Conservation (phyloP, 176 grass and related monocot species). For the Guadua angustifolia region DNA sequence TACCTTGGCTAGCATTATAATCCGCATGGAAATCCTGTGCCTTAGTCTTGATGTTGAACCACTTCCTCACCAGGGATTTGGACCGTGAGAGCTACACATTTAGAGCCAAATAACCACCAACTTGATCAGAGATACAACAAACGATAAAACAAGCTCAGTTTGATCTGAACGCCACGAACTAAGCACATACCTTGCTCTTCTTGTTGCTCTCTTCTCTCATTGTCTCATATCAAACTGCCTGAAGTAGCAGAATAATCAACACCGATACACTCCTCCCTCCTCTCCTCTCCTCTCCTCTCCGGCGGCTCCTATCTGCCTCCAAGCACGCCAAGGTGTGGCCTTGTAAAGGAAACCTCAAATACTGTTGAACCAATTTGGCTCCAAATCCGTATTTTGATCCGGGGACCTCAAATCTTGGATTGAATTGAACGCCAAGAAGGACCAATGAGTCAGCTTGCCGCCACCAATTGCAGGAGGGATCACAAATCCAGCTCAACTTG, state of each 20-base stretch:
- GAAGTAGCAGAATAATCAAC: neutral
- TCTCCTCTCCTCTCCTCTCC: neutral
- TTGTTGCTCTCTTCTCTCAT: conserved; percentile 76
- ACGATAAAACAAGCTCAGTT: neutral
- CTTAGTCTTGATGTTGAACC: conserved; percentile 91
- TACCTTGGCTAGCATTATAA: conserved; percentile 65
- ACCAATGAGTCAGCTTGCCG: conserved; percentile 14
- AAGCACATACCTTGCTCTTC: conserved; percentile 79
- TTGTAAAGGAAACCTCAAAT: conserved; percentile 47
- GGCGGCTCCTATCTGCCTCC: neutral
- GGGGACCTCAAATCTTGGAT: conserved; percentile 16
- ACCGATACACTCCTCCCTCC: neutral
- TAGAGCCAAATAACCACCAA: conserved; percentile 37
- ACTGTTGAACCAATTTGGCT: conserved; percentile 4
- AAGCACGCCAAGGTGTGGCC: neutral
- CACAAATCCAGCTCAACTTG: conserved; percentile 34
- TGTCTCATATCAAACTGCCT: conserved; percentile 53
- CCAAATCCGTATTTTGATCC: conserved; percentile 16
- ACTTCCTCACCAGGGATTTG: conserved; percentile 88
- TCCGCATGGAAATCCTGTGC: conserved; percentile 85
- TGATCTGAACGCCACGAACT: neutral
- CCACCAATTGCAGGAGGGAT: conserved; percentile 25
- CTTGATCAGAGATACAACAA: conserved; percentile 17
- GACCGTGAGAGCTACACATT: conserved; percentile 83
- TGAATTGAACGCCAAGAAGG: neutral